Evolutionary conservation across 257 asterid species (phyloP).

Genomic region (Solanum medicagineum): DNA sequence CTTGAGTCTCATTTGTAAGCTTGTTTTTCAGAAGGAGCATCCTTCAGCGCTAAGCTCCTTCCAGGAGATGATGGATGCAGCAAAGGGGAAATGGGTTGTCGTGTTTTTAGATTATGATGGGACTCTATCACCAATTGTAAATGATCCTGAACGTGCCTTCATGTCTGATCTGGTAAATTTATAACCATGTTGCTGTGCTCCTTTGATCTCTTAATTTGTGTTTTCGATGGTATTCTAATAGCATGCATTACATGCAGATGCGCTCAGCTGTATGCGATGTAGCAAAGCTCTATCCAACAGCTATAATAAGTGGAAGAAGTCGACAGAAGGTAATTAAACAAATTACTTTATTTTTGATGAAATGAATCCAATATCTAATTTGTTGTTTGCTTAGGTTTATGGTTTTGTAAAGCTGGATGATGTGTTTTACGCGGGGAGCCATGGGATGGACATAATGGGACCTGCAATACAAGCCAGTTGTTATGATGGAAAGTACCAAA

Average conservation of each 20-base stretch:
- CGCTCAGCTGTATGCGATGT: conserved; percentile 56
- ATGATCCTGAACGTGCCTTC: conserved; percentile 69
- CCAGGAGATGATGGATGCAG: conserved; percentile 11
- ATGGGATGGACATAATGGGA: conserved; percentile 90
- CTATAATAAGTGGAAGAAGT: conserved; percentile 78
- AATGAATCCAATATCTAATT: not conserved
- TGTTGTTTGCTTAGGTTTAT: conserved; percentile 32
- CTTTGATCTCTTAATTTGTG: not conserved
- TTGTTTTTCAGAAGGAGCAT: conserved; percentile 27
- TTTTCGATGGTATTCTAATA: not conserved
- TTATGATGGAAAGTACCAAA: conserved; percentile 37
- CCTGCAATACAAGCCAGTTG: conserved; percentile 31
- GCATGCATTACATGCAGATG: conserved; percentile 38
- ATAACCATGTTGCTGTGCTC: not conserved
- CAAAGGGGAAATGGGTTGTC: conserved; percentile 37
- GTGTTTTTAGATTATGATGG: conserved; percentile 82
- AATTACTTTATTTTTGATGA: not conserved
- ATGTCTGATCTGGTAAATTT: conserved; percentile 67
- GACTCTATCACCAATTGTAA: conserved; percentile 70
- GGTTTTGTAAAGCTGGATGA: conserved; percentile 70
- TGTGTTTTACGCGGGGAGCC: conserved; percentile 90
- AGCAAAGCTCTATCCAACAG: conserved; percentile 61
- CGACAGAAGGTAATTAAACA: conserved; percentile 47
- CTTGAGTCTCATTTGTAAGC: not conserved
- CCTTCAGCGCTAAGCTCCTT: conserved; percentile 53